These are phyloP conservation scores for Chaetomium olivaceum DNA, from an alignment of 2,329 filamentous ascomycete genomes.

Conservation along the genomic window DNA sequence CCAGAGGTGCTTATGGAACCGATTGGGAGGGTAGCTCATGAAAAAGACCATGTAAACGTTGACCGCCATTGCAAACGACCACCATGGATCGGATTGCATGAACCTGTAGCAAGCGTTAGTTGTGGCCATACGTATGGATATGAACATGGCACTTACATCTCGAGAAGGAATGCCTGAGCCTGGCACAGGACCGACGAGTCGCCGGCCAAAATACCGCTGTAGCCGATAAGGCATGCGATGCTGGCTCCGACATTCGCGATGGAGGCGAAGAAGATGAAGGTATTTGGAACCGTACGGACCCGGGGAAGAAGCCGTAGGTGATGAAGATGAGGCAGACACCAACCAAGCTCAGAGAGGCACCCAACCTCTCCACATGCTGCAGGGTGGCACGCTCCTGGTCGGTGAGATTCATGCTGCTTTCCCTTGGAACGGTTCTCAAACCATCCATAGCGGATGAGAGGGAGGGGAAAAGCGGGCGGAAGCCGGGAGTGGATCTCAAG, in stretches of 20 bases:
- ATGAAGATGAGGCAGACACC: slow-evolving; percentile 55
- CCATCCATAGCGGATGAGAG: slow-evolving; percentile 26
- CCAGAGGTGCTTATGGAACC: slow-evolving; percentile 72
- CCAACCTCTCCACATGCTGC: slow-evolving; percentile 48
- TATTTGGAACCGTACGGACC: slow-evolving; percentile 60
- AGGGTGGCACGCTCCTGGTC: slow-evolving; percentile 31
- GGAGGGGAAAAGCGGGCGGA: slow-evolving; percentile 9
- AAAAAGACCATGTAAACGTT: slow-evolving; percentile 75
- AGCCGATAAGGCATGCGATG: slow-evolving; percentile 69
- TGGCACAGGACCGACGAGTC: slow-evolving; percentile 60
- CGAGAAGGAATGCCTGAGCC: slow-evolving; percentile 61
- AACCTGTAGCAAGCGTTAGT: slow-evolving; percentile 54
- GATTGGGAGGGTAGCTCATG: slow-evolving; percentile 60
- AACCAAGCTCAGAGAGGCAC: slow-evolving; percentile 54
- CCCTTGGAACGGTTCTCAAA: slow-evolving; percentile 21
- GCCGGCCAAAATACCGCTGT: slow-evolving; percentile 60
- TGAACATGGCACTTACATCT: slow-evolving; percentile 57
- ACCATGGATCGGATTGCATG: slow-evolving; percentile 74
- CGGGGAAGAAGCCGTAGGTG: slow-evolving; percentile 52
- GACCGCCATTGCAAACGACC: slow-evolving; percentile 79
- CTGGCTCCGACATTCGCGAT: slow-evolving; percentile 61
- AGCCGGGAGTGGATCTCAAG: slow-evolving; percentile 8
- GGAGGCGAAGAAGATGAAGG: slow-evolving; percentile 63
- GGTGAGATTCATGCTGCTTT: slow-evolving; percentile 34
- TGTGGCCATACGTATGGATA: background rate